phyloP scores from a whole-genome alignment of 2,329 filamentous ascomycete species.

The Neonectria coccinea region DNA sequence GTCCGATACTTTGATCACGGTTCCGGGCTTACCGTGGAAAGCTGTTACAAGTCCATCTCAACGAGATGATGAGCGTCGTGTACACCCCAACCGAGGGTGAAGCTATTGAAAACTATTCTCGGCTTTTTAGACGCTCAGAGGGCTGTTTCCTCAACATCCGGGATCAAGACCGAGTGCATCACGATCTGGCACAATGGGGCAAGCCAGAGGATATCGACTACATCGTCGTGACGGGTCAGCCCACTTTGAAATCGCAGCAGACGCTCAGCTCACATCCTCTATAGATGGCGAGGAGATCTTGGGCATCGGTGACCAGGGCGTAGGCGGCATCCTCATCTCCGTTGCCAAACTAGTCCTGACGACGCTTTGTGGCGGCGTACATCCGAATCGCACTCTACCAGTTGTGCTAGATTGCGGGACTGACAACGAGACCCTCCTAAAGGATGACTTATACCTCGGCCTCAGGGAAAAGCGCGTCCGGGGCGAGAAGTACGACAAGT shows the following conservation, averaged over 20 bases:
- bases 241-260: too few relatives aligned
- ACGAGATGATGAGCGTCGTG: conserved; percentile 91
- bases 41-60: conserved; percentile 80
- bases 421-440: conserved; percentile 79
- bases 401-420: conserved; percentile 90
- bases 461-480: conserved; percentile 73
- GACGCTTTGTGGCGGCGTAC: conserved; percentile 87
- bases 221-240: conserved; percentile 83
- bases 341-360: conserved; percentile 86
- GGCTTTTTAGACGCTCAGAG: conserved; percentile 80
- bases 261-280: background rate
- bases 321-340: conserved; percentile 86
- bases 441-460: conserved; percentile 84
- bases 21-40: conserved; percentile 47
- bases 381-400: conserved; percentile 81
- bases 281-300: conserved; percentile 77
- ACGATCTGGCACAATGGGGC: conserved; percentile 76
- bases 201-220: conserved; percentile 82
- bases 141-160: conserved; percentile 85
- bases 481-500: conserved; percentile 79
- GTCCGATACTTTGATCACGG: conserved; percentile 31
- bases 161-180: conserved; percentile 73
- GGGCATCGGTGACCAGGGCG: conserved; percentile 90
- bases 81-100: conserved; percentile 93
- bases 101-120: conserved; percentile 86